phyloP scores from a whole-genome alignment of 2,329 filamentous ascomycete species.

The Venturiaceae sp. region DNA sequence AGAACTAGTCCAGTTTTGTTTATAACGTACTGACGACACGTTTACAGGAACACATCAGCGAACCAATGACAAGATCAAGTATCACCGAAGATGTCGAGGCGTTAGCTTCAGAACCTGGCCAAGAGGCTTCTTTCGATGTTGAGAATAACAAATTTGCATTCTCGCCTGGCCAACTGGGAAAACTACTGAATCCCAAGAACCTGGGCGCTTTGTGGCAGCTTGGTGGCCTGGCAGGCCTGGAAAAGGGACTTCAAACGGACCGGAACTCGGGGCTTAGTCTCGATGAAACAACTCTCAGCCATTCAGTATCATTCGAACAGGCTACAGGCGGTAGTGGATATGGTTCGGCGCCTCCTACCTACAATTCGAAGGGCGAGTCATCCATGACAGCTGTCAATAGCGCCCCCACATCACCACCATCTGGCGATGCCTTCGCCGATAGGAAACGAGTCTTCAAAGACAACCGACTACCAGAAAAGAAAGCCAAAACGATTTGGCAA shows the following conservation, averaged over 20 bases:
- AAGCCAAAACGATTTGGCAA: slow-evolving; percentile 58
- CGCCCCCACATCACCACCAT: background rate
- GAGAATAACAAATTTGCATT: slow-evolving; percentile 43
- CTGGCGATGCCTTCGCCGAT: slow-evolving; percentile 31
- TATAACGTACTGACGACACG: background rate
- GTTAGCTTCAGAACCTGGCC: slow-evolving; percentile 19
- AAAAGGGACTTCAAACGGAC: slow-evolving; percentile 41
- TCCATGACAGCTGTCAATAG: background rate
- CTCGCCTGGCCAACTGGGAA: slow-evolving; percentile 43
- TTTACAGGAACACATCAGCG: background rate
- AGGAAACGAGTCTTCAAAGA: slow-evolving; percentile 61
- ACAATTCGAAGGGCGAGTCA: background rate
- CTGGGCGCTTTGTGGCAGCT: slow-evolving; percentile 40
- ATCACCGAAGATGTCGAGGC: slow-evolving; percentile 13
- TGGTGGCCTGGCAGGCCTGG: slow-evolving; percentile 45
- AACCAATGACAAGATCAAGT: background rate
- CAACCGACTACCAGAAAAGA: slow-evolving; percentile 61
- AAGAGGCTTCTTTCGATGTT: slow-evolving; percentile 17
- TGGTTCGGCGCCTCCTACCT: background rate
- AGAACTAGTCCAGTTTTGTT: too few species aligned
- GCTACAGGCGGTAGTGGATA: background rate
- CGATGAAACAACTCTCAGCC: slow-evolving; percentile 28
- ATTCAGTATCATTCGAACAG: background rate
- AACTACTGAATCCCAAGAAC: slow-evolving; percentile 42
- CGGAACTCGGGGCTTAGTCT: slow-evolving; percentile 37